Conservation (phyloP, 1,284 basidiomycete species). For the Marasmius sp. region DNA sequence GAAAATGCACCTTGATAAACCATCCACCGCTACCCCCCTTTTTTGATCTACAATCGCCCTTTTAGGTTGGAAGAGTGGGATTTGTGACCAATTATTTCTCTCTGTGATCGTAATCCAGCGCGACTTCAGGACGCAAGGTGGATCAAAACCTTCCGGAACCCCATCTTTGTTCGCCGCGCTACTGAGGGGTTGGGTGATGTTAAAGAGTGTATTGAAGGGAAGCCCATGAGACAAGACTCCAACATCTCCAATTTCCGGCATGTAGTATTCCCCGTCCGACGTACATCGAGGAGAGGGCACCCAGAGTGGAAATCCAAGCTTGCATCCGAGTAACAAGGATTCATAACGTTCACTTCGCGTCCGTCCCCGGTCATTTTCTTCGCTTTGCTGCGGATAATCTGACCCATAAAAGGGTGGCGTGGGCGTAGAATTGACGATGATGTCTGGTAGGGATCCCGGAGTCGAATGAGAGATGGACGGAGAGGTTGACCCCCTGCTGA, state of each 20-base stretch:
- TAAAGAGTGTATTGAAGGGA: neutral
- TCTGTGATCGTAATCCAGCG: neutral
- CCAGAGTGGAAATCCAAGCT: neutral
- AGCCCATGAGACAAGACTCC: neutral
- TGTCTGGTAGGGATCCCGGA: no score
- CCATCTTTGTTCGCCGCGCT: neutral
- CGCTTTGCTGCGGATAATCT: no score
- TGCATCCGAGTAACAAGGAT: no score
- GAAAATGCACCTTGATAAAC: neutral
- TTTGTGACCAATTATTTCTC: neutral
- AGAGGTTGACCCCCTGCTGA: neutral
- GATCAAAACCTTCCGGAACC: neutral
- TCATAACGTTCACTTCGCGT: no score
- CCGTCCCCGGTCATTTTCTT: no score
- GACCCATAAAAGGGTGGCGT: no score
- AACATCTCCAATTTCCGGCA: neutral
- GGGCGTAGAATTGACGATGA: no score
- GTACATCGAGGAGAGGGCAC: neutral
- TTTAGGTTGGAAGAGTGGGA: neutral
- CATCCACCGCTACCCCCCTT: neutral
- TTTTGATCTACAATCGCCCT: neutral
- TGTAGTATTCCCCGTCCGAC: neutral
- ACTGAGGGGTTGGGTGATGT: neutral
- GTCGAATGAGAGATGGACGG: neutral
- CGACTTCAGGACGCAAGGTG: neutral